Evolutionary conservation across 306 rosid species (phyloP).

Genomic region (Cyclanthera cordifolia): DNA sequence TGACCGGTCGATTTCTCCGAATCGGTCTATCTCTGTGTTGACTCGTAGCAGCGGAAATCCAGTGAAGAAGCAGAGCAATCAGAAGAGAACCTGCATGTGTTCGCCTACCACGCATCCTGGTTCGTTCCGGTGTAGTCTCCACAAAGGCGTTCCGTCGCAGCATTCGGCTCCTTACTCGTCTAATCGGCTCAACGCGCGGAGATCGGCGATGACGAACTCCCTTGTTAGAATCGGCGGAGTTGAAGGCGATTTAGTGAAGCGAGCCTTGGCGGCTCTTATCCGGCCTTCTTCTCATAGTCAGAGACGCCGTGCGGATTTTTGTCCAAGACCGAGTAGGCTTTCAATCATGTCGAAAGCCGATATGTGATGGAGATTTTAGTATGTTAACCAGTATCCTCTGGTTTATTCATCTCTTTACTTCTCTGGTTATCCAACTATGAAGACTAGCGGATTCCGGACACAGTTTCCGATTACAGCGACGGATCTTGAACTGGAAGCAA

Average conservation of each 20-base stretch:
- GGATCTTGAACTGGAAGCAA: background rate
- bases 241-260: constrained; percentile 39
- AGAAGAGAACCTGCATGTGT: constrained; percentile 41
- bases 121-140: constrained; percentile 57
- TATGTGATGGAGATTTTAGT: constrained; percentile 9
- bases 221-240: constrained; percentile 48
- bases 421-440: constrained; percentile 9
- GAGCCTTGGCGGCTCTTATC: constrained; percentile 31
- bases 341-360: constrained; percentile 34
- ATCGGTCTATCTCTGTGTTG: constrained; percentile 24
- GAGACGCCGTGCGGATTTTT: constrained; percentile 45
- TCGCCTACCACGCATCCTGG: constrained; percentile 68
- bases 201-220: constrained; percentile 68
- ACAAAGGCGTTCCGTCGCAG: constrained; percentile 23
- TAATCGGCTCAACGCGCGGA: constrained; percentile 26
- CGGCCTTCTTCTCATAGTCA: constrained; percentile 43
- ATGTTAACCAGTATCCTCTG: constrained; percentile 5
- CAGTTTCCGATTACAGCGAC: background rate
- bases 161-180: constrained; percentile 22
- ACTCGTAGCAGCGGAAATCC: background rate
- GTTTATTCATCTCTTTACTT: constrained; percentile 13
- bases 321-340: constrained; percentile 43
- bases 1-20: constrained; percentile 28
- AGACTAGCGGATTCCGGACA: constrained; percentile 10
- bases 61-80: constrained; percentile 20